Evolutionary conservation across 495 filamentous ascomycete species (phyloP).

Genomic region (Penicillium macrosclerotiorum): DNA sequence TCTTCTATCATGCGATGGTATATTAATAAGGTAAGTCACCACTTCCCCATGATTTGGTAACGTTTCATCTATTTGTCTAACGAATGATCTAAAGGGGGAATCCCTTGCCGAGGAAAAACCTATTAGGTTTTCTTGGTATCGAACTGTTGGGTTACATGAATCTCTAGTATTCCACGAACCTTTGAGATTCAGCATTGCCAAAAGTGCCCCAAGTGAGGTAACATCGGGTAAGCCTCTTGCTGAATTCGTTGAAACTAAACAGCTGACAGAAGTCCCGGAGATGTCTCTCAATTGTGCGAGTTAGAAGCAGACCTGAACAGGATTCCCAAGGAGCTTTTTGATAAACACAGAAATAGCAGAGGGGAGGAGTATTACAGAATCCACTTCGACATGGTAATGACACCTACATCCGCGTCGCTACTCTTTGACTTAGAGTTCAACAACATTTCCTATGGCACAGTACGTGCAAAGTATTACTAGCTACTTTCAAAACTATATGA

Average conservation of each 20-base stretch:
- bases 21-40: conserved; percentile 31
- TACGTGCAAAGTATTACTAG: conserved; percentile 16
- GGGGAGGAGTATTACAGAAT: conserved; percentile 20
- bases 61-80: background rate
- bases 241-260: background rate
- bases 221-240: background rate
- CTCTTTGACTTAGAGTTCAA: conserved; percentile 31
- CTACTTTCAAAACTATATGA: too few relatives aligned
- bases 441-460: conserved; percentile 19
- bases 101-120: conserved; percentile 7
- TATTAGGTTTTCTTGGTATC: conserved; percentile 1
- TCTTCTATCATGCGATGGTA: conserved; percentile 27
- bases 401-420: conserved; percentile 23
- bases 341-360: conserved; percentile 14
- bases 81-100: background rate
- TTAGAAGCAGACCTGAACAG: conserved; percentile 21
- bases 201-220: background rate
- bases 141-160: background rate
- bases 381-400: conserved; percentile 17
- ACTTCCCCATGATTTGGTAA: background rate
- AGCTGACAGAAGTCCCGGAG: conserved; percentile 6
- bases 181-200: background rate
- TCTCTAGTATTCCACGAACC: too few relatives aligned
- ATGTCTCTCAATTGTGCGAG: conserved; percentile 11
- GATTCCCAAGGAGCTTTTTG: conserved; percentile 24